Base-by-base conservation (phyloP, 192 early-diverging fungal genomes). In the Mortierella hygrophila region DNA sequence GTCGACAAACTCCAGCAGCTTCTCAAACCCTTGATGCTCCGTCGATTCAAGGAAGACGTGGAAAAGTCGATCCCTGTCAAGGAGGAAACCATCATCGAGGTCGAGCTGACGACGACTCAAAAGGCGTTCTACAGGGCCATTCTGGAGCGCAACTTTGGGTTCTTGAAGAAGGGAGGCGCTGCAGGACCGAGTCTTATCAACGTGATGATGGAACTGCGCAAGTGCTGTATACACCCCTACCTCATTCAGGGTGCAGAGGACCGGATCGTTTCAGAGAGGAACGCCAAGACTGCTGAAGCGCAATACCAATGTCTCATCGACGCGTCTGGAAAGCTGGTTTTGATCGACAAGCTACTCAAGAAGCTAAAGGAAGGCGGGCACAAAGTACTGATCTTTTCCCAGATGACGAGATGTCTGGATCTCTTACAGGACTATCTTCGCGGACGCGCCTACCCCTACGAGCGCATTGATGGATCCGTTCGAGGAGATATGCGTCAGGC, bases 161-260 rank as follows among this genome's bases (percentile, higher is more conserved):
- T 95, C 90, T 80, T 97, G 49, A 95, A 95, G 84, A 96, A 97
- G 63, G 94, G 96, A 49, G 74, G 93, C 8, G 88, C 94, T 52
- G 91, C 82, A 71, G 83, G 95, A 52, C 96, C 96, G 21, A 93
- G 95, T 82, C 89, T 97, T 65, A 93, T 94, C 49, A 97, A 97
- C 79, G 93, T 95, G 5, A 96, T 97, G 95, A 97, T 97, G 90
- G 95, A 97, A 79, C 91, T 97, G 42, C 93, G 96, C 41, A 97
- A 97, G 87, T 97, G 96, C 78, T 97, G 96, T 80, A 97, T 96
- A 60, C 96, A 97, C 81, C 96, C 96, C 20, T 97, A 95, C 70
- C 88, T 97, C 26, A 89, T 97, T 26, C 55, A 83, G 76, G 94
- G 94, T 18, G 96, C 95, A 41, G 96, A 97, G 80, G 95, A 96